Evolutionary conservation across 371 early-diverging fungal genomes (phyloP).

Genomic region (Syncephalastrum monosporum): DNA sequence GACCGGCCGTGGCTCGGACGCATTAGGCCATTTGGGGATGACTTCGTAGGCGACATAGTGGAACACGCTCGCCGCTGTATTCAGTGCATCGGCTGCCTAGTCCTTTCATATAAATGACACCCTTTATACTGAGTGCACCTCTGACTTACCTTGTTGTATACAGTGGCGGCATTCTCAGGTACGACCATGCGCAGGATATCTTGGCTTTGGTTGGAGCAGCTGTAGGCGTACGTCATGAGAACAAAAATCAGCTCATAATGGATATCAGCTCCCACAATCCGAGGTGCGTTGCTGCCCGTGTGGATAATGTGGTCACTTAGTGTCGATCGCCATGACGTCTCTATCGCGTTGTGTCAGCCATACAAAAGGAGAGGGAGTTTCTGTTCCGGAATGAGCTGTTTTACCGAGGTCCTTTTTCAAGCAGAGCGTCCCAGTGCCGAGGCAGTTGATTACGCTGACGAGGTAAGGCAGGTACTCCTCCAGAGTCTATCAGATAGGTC

Average conservation of each 20-base stretch:
- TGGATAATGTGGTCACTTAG: slow-evolving; percentile 51
- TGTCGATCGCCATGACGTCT: slow-evolving; percentile 66
- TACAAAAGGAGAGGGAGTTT: not conserved
- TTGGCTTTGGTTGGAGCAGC: slow-evolving; percentile 39
- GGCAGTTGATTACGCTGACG: slow-evolving; percentile 50
- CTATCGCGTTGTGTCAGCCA: slow-evolving; percentile 22
- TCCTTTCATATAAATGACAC: slow-evolving; percentile 13
- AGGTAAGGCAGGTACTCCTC: slow-evolving; percentile 67
- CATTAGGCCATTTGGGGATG: slow-evolving; percentile 50
- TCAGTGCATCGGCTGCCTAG: slow-evolving; percentile 55
- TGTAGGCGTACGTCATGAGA: slow-evolving; percentile 59
- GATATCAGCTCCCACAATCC: slow-evolving; percentile 51
- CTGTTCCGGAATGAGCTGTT: not conserved
- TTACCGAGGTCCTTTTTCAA: slow-evolving; percentile 41
- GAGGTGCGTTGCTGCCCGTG: slow-evolving; percentile 59
- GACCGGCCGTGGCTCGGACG: slow-evolving; percentile 32
- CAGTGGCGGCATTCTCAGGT: slow-evolving; percentile 12
- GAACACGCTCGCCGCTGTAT: slow-evolving; percentile 61
- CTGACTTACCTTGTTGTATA: slow-evolving; percentile 28
- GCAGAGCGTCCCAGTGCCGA: slow-evolving; percentile 48
- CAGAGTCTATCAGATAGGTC: slow-evolving; percentile 40
- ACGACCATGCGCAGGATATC: slow-evolving; percentile 14
- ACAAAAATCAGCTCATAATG: slow-evolving; percentile 63
- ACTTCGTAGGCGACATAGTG: slow-evolving; percentile 52
- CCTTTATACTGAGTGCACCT: not conserved